Percentiles rank a stretch among this genome's conserved stretches.
These are phyloP conservation scores for Russula sp. DNA, from an alignment of 768 basidiomycete genomes.

Conservation along the genomic window DNA sequence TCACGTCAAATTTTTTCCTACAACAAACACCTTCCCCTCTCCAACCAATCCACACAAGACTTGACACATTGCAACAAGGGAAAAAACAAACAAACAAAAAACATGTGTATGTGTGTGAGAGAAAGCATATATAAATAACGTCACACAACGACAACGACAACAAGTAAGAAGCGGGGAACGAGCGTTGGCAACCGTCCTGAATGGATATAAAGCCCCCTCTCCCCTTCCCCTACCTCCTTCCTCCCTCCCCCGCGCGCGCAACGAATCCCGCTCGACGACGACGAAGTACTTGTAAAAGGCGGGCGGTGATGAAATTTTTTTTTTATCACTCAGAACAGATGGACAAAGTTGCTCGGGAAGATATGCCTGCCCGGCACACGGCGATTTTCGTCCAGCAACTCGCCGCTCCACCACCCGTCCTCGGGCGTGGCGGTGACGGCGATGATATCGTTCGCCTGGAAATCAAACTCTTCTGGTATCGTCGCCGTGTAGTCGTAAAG, in stretches of 20 bases:
- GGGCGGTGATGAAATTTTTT: too few species aligned
- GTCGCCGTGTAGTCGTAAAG: slow-evolving; percentile 81
- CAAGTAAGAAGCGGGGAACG: too few species aligned
- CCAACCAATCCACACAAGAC: too few species aligned
- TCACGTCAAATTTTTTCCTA: not conserved
- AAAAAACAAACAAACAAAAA: not conserved
- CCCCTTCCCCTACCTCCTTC: too few species aligned
- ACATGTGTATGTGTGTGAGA: not conserved
- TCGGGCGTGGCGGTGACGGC: slow-evolving; percentile 91
- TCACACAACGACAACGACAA: not conserved
- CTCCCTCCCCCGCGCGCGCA: too few species aligned
- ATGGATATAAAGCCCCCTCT: too few species aligned
- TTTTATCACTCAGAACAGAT: slow-evolving; percentile 52
- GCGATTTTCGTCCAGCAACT: slow-evolving; percentile 68
- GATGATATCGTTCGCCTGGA: slow-evolving; percentile 91
- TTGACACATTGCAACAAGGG: not conserved
- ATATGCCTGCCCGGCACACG: slow-evolving; percentile 65
- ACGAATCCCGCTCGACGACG: too few species aligned
- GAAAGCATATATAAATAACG: slow-evolving; percentile 2
- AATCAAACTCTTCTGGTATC: slow-evolving; percentile 92
- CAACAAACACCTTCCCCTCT: not conserved
- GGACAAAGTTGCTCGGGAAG: slow-evolving; percentile 87
- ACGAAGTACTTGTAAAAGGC: too few species aligned
- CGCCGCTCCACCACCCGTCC: slow-evolving; percentile 98
- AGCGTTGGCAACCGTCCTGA: too few species aligned